Conservation (phyloP, 2,329 filamentous ascomycete genomes). For the Xylaria arbuscula region DNA sequence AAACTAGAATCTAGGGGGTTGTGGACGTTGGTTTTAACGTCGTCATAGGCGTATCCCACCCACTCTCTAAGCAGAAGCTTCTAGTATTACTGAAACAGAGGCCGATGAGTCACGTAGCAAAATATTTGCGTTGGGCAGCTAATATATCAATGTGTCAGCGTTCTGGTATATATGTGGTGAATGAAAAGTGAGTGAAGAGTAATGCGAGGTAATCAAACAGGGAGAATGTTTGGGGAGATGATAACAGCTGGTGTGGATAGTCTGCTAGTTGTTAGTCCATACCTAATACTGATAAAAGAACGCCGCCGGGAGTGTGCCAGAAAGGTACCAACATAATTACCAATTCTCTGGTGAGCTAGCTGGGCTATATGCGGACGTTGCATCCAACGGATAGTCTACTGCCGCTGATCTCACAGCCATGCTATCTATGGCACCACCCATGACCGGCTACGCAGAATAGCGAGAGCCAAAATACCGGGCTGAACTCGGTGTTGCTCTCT, state of each 20-base stretch:
- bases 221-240: neutral
- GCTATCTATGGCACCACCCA: neutral
- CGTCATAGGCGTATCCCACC: neutral
- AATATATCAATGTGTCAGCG: neutral
- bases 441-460: neutral
- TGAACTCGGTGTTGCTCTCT: neutral
- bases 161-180: neutral
- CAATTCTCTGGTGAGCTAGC: neutral
- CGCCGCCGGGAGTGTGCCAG: conserved; percentile 2
- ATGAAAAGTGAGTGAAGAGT: neutral
- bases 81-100: neutral
- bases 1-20: neutral
- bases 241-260: neutral
- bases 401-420: neutral
- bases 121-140: neutral
- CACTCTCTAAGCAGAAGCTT: neutral
- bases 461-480: neutral
- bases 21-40: neutral
- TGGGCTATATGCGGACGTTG: neutral
- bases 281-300: neutral
- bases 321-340: conserved; percentile 1
- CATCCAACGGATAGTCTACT: neutral
- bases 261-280: neutral
- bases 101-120: neutral
- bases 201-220: neutral